A percentile compares a stretch with the other conserved stretches of the same genome.
These are phyloP conservation scores for Poa pratensis DNA, from an alignment of 176 grass and related monocot species.

Conservation along the genomic window DNA sequence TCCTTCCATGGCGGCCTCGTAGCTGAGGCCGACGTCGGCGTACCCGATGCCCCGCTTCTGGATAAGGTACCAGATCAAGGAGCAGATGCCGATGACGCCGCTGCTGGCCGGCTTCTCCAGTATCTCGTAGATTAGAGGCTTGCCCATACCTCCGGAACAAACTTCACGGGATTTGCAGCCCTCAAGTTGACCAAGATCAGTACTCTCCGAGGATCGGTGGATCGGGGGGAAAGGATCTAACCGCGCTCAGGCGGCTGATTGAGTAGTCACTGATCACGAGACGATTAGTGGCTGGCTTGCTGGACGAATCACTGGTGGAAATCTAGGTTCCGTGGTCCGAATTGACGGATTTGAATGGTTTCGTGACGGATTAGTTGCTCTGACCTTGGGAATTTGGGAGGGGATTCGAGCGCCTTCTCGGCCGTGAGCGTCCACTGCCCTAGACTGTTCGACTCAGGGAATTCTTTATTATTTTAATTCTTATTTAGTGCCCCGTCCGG, in stretches of 20 bases:
- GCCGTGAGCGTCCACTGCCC: constrained; percentile 26
- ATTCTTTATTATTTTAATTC: not conserved
- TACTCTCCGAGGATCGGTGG: not conserved
- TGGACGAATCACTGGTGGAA: constrained; percentile 16
- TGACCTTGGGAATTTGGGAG: constrained; percentile 42
- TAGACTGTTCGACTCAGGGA: constrained; percentile 25
- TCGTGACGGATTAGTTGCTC: constrained; percentile 25
- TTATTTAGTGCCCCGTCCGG: not conserved
- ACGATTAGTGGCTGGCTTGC: not conserved
- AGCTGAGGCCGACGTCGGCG: constrained; percentile 88
- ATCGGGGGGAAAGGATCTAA: not conserved
- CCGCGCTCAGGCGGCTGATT: constrained; percentile 14
- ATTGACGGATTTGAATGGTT: constrained; percentile 22
- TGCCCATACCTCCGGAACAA: constrained; percentile 59
- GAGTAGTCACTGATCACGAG: not conserved
- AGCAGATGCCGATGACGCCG: constrained; percentile 76
- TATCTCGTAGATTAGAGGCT: constrained; percentile 84
- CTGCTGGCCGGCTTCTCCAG: constrained; percentile 91
- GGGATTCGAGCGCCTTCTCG: constrained; percentile 48
- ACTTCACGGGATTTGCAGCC: not conserved
- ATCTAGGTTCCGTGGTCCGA: constrained; percentile 6
- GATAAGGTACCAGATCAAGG: constrained; percentile 91
- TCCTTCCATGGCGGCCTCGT: constrained; percentile 69
- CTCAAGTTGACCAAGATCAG: not conserved
- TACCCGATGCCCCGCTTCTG: constrained; percentile 91